Evolutionary conservation across 768 basidiomycete genomes (phyloP).

Genomic region (Termitomyces sp.): DNA sequence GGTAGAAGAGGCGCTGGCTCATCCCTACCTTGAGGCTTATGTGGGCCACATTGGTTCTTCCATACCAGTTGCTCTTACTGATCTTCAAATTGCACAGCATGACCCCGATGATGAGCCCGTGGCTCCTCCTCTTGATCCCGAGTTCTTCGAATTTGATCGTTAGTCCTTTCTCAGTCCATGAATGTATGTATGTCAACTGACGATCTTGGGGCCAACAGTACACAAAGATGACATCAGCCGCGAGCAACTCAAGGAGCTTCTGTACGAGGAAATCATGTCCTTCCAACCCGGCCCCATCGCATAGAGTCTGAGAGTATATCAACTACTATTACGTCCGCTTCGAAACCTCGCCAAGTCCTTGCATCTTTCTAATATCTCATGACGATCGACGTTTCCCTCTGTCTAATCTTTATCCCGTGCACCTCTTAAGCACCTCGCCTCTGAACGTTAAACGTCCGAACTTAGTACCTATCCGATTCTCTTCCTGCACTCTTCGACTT

Average conservation of each 20-base stretch:
- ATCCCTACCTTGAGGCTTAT: slow-evolving; percentile 93
- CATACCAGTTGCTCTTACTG: neutral
- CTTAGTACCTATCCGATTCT: neutral
- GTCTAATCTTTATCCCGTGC: neutral
- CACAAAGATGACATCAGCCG: slow-evolving; percentile 96
- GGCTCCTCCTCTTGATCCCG: slow-evolving; percentile 91
- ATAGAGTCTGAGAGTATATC: slow-evolving; percentile 23
- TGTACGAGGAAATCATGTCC: slow-evolving; percentile 93
- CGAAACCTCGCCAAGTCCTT: neutral
- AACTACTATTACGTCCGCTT: neutral
- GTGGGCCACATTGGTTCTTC: slow-evolving; percentile 37
- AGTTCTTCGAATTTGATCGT: slow-evolving; percentile 98
- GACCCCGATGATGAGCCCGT: slow-evolving; percentile 97
- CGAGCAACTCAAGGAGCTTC: slow-evolving; percentile 90
- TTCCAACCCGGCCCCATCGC: slow-evolving; percentile 70
- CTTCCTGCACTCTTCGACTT: neutral
- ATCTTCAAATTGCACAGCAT: slow-evolving; percentile 44
- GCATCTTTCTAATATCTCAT: neutral
- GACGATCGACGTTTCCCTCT: neutral
- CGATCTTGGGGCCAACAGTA: slow-evolving; percentile 39
- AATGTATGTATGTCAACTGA: neutral
- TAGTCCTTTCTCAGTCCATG: slow-evolving; percentile 28
- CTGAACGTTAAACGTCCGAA: no score
- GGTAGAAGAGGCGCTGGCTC: slow-evolving; percentile 91
- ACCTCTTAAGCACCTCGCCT: neutral